Evolutionary conservation across 164 flowering plant species (phyloP), one percentile per base, ranked within the genome.

Genomic region (Hamamelis virginiana): DNA sequence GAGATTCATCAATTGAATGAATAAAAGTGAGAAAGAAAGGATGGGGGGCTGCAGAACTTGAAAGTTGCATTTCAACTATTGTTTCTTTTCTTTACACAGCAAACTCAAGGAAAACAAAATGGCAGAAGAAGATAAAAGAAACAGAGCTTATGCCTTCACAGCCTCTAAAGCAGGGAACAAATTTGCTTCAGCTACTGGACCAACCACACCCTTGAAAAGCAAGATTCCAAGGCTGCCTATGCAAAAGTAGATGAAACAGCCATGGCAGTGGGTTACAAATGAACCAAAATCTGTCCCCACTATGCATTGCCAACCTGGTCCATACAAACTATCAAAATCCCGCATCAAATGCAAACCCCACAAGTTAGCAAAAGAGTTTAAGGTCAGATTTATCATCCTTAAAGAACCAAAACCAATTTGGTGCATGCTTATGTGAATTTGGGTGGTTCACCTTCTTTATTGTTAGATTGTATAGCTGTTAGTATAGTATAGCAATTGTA

Each of bases 211-310:
- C 69, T 65, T 80, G 71, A 83, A 86, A 61, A 85, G 83, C 76
- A 85, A 69, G 72, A 83, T 76, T 1, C 84, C 73, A 47, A 84
- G 83, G 70, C 81, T 87, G 33, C 85, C 86, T 5, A 85, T 65
- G 64, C 65, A 58, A 65, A 85, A 87, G 72, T 83, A 63, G n/a
- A n/a, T n/a, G n/a, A n/a, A 87, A 48, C 86, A 83, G 18, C 87
- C 87, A 69, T 51, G 68, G 57, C 82, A 85, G 59, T 83, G 88
- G 9, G 87, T 85, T 47, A 83, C n/a, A n/a, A n/a, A n/a, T n/a
- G n/a, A n/a, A n/a, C n/a, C n/a, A n/a, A n/a, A n/a, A n/a, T n/a
- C n/a, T n/a, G n/a, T n/a, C n/a, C n/a, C n/a, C n/a, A n/a, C n/a
- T n/a, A n/a, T n/a, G n/a, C n/a, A n/a, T n/a, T 70, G 75, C 69